Conservation (phyloP, 2,329 filamentous ascomycete species). For the Trichoderma pleuroti region DNA sequence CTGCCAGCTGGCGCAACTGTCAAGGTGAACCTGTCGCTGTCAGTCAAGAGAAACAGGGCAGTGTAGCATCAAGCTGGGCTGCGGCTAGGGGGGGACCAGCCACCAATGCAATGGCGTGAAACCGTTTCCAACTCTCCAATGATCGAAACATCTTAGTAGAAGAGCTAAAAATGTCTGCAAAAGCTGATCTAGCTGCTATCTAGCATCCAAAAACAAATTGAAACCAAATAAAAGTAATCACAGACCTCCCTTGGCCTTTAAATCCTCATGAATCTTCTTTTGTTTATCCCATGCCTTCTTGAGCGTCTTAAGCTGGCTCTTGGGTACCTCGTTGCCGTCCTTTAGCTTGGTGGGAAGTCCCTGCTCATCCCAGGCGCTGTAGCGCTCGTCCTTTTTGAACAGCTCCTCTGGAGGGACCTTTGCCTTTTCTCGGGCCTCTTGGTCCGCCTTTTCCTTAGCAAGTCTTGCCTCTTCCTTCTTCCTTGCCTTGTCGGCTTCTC, state of each 20-base stretch:
- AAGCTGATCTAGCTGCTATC: background rate
- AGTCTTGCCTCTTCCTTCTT: constrained; percentile 55
- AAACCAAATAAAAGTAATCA: background rate
- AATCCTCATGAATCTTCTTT: constrained; percentile 74
- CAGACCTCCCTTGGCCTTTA: constrained; percentile 33
- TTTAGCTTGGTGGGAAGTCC: constrained; percentile 75
- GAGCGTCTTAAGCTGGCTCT: constrained; percentile 75
- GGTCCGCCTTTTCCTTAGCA: constrained; percentile 48
- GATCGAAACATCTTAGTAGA: background rate
- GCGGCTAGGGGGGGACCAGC: background rate
- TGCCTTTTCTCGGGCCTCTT: constrained; percentile 56
- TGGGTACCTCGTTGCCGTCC: constrained; percentile 75
- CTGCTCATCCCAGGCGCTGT: constrained; percentile 75
- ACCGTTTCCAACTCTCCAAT: background rate
- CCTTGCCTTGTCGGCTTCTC: constrained; percentile 57
- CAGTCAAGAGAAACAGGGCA: background rate
- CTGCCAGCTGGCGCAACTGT: background rate
- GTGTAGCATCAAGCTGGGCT: too few species aligned
- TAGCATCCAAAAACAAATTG: background rate
- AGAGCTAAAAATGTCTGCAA: background rate
- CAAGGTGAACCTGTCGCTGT: background rate
- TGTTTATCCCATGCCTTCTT: constrained; percentile 88
- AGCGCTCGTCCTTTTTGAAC: constrained; percentile 57
- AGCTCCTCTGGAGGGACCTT: constrained; percentile 53
- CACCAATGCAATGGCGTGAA: background rate